Percentiles rank a stretch among this genome's conserved stretches.
Conservation (phyloP, 1,139 yeast genomes). For the Magnusiomyces ingens region DNA sequence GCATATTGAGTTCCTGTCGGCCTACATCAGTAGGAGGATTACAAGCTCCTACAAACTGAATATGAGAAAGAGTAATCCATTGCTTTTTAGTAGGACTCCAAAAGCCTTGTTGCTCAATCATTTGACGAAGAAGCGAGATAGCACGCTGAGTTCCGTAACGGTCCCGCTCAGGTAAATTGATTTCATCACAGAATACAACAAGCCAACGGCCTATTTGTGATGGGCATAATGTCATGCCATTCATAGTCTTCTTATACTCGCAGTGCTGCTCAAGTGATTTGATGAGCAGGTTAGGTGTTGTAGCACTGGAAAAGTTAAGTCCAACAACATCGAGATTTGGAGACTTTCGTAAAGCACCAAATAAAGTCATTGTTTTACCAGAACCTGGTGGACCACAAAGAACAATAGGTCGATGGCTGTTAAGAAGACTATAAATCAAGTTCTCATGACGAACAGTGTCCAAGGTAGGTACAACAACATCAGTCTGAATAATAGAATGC, state of each 20-base stretch:
- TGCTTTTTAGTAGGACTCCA: conserved; percentile 56
- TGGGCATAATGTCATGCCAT: conserved; percentile 55
- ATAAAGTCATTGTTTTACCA: conserved; percentile 89
- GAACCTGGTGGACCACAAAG: conserved; percentile 98
- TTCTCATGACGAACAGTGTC: conserved; percentile 70
- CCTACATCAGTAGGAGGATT: conserved; percentile 85
- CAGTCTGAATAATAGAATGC: conserved; percentile 56
- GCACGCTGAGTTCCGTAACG: conserved; percentile 71
- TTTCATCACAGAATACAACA: conserved; percentile 87
- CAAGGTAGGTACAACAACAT: conserved; percentile 65
- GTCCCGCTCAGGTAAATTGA: conserved; percentile 73
- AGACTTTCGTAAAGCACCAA: conserved; percentile 58
- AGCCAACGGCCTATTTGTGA: conserved; percentile 60
- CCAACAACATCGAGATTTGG: conserved; percentile 56
- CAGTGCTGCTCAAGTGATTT: conserved; percentile 70
- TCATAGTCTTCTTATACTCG: conserved; percentile 46
- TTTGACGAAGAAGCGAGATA: conserved; percentile 67
- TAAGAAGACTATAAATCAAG: conserved; percentile 51
- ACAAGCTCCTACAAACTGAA: conserved; percentile 92
- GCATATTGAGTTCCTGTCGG: conserved; percentile 48
- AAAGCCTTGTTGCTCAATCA: conserved; percentile 70
- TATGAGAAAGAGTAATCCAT: conserved; percentile 61
- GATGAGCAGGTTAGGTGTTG: conserved; percentile 57
- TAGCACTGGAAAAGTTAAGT: conserved; percentile 78
- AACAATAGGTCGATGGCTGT: conserved; percentile 54